phyloP scores from a whole-genome alignment of 2,329 filamentous ascomycete genomes.

The Fusarium sp. region DNA sequence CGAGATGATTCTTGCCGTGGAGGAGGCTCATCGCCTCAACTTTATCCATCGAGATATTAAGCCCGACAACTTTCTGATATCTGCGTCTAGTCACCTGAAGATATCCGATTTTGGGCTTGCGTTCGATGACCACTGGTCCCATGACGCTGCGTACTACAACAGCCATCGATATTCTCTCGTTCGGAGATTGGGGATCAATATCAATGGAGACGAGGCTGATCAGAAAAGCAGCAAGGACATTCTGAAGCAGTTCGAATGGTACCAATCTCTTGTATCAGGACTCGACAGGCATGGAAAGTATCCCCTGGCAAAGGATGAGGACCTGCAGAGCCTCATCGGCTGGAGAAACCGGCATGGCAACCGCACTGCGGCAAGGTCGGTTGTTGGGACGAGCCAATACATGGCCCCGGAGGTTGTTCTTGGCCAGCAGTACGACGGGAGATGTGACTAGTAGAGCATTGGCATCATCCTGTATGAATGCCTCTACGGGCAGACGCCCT shows the following conservation, averaged over 20 bases:
- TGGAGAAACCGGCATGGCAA: slow-evolving; percentile 78
- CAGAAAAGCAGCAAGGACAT: slow-evolving; percentile 61
- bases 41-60: slow-evolving; percentile 98
- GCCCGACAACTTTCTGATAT: slow-evolving; percentile 96
- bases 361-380: slow-evolving; percentile 81
- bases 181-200: slow-evolving; percentile 77
- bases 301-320: slow-evolving; percentile 39
- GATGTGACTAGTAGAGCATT: slow-evolving; percentile 98
- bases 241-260: slow-evolving; percentile 50
- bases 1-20: slow-evolving; percentile 95
- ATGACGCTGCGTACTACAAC: slow-evolving; percentile 88
- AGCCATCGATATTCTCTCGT: slow-evolving; percentile 84
- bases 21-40: slow-evolving; percentile 86
- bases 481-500: slow-evolving; percentile 91
- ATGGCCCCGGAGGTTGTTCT: slow-evolving; percentile 96
- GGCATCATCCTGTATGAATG: slow-evolving; percentile 96
- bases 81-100: slow-evolving; percentile 87
- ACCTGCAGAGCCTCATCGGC: slow-evolving; percentile 63
- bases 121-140: slow-evolving; percentile 95
- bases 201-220: slow-evolving; percentile 81
- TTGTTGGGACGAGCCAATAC: slow-evolving; percentile 96
- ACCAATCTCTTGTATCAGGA: slow-evolving; percentile 46
- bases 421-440: slow-evolving; percentile 86
- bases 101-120: slow-evolving; percentile 97
- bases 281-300: slow-evolving; percentile 51